Evolutionary conservation across 306 rosid genomes (phyloP).

Genomic region (Castanea crenata): DNA sequence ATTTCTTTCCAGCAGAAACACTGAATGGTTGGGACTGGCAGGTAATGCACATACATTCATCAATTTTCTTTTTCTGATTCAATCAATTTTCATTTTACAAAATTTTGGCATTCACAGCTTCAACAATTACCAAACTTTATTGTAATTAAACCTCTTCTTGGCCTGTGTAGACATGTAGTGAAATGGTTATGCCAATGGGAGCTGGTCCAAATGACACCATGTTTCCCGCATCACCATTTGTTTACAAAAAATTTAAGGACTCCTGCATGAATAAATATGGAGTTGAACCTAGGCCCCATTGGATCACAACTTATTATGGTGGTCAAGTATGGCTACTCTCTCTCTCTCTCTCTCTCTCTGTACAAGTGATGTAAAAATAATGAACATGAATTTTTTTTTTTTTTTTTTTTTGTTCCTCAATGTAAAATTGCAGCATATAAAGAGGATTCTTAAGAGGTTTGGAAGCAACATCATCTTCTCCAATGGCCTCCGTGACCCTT

Average conservation of each 20-base stretch:
- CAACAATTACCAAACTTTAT: background rate
- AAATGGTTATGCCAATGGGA: background rate
- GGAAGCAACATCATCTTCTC: slow-evolving; percentile 18
- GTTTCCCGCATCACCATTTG: slow-evolving; percentile 2
- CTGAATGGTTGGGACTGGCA: slow-evolving; percentile 21
- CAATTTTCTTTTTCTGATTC: background rate
- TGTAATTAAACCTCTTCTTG: background rate
- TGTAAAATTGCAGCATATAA: slow-evolving; percentile 40
- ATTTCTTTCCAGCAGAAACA: background rate
- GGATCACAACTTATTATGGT: background rate
- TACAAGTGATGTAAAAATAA: background rate
- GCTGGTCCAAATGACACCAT: background rate
- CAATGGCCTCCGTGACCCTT: slow-evolving; percentile 70
- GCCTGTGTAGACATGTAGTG: background rate
- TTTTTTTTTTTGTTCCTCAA: background rate
- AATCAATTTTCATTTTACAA: background rate
- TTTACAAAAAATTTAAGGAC: background rate
- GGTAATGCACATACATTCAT: slow-evolving; percentile 1
- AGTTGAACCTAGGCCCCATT: slow-evolving; percentile 51
- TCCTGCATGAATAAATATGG: slow-evolving; percentile 33
- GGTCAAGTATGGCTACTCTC: slow-evolving; percentile 6
- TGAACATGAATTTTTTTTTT: background rate
- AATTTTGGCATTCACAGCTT: background rate
- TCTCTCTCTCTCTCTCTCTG: background rate
- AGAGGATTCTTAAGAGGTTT: slow-evolving; percentile 42